phyloP scores from a whole-genome alignment of 345 rosid genomes.

The Eucalyptus polyanthemos region DNA sequence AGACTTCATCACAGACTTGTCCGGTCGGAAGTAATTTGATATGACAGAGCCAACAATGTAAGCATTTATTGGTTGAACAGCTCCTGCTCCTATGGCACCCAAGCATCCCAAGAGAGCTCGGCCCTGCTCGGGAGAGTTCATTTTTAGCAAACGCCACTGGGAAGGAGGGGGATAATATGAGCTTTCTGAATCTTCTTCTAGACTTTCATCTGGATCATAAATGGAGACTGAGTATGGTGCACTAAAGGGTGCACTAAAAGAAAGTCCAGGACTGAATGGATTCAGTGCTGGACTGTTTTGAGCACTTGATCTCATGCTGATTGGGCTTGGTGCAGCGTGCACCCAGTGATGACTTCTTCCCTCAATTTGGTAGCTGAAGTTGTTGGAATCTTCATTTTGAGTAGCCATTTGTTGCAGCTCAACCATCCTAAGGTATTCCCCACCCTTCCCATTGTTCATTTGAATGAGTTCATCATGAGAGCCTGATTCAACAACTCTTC shows the following conservation, averaged over 20 bases:
- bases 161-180: slow-evolving; percentile 31
- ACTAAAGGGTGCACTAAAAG: slow-evolving; percentile 42
- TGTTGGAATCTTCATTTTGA: slow-evolving; percentile 8
- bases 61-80: slow-evolving; percentile 60
- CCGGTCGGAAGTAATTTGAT: slow-evolving; percentile 29
- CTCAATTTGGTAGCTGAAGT: neutral
- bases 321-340: slow-evolving; percentile 25
- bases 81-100: slow-evolving; percentile 56
- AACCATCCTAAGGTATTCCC: slow-evolving; percentile 43
- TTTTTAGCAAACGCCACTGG: slow-evolving; percentile 43
- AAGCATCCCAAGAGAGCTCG: slow-evolving; percentile 35
- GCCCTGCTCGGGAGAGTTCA: slow-evolving; percentile 45
- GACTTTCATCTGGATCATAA: slow-evolving; percentile 26
- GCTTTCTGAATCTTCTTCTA: slow-evolving; percentile 4
- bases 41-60: slow-evolving; percentile 48
- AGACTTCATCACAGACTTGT: slow-evolving; percentile 26
- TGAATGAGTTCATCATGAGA: slow-evolving; percentile 37
- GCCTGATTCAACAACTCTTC: slow-evolving; percentile 53
- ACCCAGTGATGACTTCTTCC: slow-evolving; percentile 1
- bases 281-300: slow-evolving; percentile 20
- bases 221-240: slow-evolving; percentile 41
- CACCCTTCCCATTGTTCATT: slow-evolving; percentile 12
- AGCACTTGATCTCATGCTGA: slow-evolving; percentile 26
- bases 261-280: slow-evolving; percentile 52
- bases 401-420: slow-evolving; percentile 22